These are phyloP conservation scores for Pulveroboletus ravenelii DNA, from an alignment of 768 basidiomycete species.

Conservation along the genomic window DNA sequence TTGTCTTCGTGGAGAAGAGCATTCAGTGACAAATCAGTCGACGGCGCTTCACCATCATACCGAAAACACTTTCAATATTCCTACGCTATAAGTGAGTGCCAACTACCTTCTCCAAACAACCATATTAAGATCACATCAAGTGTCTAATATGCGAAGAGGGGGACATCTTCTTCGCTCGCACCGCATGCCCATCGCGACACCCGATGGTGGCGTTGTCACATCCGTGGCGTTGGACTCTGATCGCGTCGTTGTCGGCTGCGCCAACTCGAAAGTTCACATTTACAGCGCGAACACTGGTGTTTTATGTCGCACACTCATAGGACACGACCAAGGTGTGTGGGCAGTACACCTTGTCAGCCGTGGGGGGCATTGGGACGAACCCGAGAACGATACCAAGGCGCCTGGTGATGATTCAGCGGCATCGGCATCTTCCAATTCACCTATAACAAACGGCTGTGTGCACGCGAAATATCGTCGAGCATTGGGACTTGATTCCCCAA, in stretches of 20 bases:
- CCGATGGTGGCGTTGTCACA: conserved; percentile 70
- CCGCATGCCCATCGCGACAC: conserved; percentile 39
- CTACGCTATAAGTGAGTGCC: conserved; percentile 60
- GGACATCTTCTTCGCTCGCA: conserved; percentile 68
- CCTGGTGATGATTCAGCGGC: conserved; percentile 4
- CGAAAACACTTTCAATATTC: conserved; percentile 67
- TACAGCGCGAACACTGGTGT: conserved; percentile 79
- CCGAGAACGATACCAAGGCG: conserved; percentile 5
- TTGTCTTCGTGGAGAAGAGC: conserved; percentile 23
- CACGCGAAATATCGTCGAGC: conserved; percentile 41
- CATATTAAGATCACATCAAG: conserved; percentile 34
- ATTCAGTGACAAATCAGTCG: conserved; percentile 3
- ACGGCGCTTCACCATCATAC: conserved; percentile 40
- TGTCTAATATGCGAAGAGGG: conserved; percentile 76
- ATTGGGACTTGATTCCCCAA: conserved; percentile 40
- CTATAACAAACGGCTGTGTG: conserved; percentile 22
- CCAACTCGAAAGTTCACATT: conserved; percentile 78
- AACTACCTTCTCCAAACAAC: not conserved
- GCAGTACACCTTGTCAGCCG: conserved; percentile 73
- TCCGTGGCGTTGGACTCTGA: conserved; percentile 78
- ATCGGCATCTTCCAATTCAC: not conserved
- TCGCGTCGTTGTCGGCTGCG: conserved; percentile 86
- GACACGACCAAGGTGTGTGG: conserved; percentile 92
- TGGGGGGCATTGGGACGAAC: conserved; percentile 45
- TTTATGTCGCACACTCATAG: conserved; percentile 69